phyloP scores from a whole-genome alignment of 371 early-diverging fungal genomes.

The Apophysomyces sp. region DNA sequence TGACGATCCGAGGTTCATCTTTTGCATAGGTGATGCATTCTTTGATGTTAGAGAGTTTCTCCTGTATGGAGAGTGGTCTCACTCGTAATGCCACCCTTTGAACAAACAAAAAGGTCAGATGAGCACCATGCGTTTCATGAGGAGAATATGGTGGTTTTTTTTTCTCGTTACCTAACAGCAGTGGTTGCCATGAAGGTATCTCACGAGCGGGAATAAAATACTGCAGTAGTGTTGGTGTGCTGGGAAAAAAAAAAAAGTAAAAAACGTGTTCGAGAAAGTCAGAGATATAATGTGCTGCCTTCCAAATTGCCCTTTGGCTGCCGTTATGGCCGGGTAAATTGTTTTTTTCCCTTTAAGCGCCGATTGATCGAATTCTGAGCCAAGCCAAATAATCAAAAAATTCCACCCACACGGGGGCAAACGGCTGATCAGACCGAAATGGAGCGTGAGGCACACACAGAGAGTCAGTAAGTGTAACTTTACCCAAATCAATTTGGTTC shows the following conservation, averaged over 20 bases:
- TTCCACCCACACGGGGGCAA: background rate
- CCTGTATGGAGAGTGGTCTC: constrained; percentile 63
- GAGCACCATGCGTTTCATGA: background rate
- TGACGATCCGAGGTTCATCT: constrained; percentile 47
- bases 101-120: background rate
- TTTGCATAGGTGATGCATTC: constrained; percentile 54
- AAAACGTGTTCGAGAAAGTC: background rate
- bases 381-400: background rate
- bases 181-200: constrained; percentile 17
- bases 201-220: background rate
- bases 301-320: background rate
- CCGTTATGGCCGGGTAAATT: background rate
- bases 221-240: background rate
- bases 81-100: constrained; percentile 65
- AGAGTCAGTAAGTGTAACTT: background rate
- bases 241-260: background rate
- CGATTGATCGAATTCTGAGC: background rate
- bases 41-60: constrained; percentile 30
- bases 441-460: background rate
- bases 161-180: constrained; percentile 23
- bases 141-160: background rate
- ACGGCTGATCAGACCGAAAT: constrained; percentile 2
- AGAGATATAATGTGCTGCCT: background rate
- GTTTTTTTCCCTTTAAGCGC: background rate
- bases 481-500: background rate